Conservation (phyloP, 495 filamentous ascomycete genomes). For the Bacidia rubella region DNA sequence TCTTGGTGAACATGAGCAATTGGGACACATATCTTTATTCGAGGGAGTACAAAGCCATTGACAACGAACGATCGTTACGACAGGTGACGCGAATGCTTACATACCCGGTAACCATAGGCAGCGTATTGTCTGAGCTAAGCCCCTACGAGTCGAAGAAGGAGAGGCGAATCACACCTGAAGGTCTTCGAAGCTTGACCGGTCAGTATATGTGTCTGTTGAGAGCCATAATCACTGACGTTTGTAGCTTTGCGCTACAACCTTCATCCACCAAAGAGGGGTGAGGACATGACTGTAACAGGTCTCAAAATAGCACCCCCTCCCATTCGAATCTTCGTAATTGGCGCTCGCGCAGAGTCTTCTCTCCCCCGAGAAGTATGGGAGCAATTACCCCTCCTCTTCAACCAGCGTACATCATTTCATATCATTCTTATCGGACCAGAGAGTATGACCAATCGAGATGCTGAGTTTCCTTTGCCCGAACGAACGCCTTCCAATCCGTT, state of each 20-base stretch:
- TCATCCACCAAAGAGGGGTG: constrained; percentile 71
- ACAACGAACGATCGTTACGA: constrained; percentile 71
- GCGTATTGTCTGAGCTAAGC: constrained; percentile 83
- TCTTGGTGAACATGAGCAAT: constrained; percentile 89
- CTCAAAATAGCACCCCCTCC: constrained; percentile 73
- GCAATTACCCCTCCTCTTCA: constrained; percentile 78
- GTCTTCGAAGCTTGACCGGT: constrained; percentile 86
- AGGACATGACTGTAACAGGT: constrained; percentile 58
- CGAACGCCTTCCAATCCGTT: constrained; percentile 78
- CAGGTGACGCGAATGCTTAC: constrained; percentile 88
- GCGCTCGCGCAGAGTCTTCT: constrained; percentile 90
- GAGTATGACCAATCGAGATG: constrained; percentile 78
- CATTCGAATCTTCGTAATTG: constrained; percentile 83
- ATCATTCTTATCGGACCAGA: constrained; percentile 93
- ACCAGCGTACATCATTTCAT: constrained; percentile 48
- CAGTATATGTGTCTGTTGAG: constrained; percentile 21
- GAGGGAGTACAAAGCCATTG: constrained; percentile 74
- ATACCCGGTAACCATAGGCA: constrained; percentile 83
- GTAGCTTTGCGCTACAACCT: constrained; percentile 82
- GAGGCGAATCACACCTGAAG: constrained; percentile 68
- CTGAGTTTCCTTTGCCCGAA: constrained; percentile 79
- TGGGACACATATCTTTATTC: constrained; percentile 96
- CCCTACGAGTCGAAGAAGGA: constrained; percentile 67
- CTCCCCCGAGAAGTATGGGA: constrained; percentile 89
- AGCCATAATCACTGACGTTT: background rate